Percentiles rank a stretch among this genome's conserved stretches.
Conservation (phyloP, 352 stramenopile genomes). For the Globisporangium spinosum region DNA sequence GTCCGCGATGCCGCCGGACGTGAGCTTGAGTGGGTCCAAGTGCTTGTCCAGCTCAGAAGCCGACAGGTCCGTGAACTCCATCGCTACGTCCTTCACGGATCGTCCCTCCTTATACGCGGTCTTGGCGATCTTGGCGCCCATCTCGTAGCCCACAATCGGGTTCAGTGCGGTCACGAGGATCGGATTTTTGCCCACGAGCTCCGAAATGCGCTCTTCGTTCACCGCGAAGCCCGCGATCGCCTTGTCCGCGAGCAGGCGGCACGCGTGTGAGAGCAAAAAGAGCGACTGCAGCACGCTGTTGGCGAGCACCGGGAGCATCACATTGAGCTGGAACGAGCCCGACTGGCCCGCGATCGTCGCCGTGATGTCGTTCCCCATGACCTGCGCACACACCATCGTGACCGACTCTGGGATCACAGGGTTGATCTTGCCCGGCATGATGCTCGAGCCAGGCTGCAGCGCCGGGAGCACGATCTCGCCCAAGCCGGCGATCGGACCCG, state of each 20-base stretch:
- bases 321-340: constrained; percentile 56
- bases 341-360: constrained; percentile 46
- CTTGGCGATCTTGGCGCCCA: constrained; percentile 56
- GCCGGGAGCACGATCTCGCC: constrained; percentile 89
- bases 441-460: constrained; percentile 91
- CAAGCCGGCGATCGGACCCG: constrained; percentile 90
- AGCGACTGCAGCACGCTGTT: constrained; percentile 51
- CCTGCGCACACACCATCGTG: constrained; percentile 53
- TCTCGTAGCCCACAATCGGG: constrained; percentile 54
- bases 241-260: constrained; percentile 39
- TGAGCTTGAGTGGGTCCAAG: constrained; percentile 46
- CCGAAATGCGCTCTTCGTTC: constrained; percentile 38
- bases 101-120: constrained; percentile 50
- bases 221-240: constrained; percentile 41
- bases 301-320: constrained; percentile 54
- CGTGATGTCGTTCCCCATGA: constrained; percentile 57
- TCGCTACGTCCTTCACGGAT: constrained; percentile 46
- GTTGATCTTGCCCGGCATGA: constrained; percentile 98
- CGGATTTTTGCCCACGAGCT: constrained; percentile 49
- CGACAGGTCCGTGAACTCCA: constrained; percentile 41
- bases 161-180: constrained; percentile 62
- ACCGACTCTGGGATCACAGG: constrained; percentile 62
- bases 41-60: constrained; percentile 50
- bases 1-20: constrained; percentile 38
- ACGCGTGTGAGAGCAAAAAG: constrained; percentile 35